Evolutionary conservation across 805 yeast genomes (phyloP), one percentile per base, ranked within the genome.

Genomic region (Kuraishia capsulata): DNA sequence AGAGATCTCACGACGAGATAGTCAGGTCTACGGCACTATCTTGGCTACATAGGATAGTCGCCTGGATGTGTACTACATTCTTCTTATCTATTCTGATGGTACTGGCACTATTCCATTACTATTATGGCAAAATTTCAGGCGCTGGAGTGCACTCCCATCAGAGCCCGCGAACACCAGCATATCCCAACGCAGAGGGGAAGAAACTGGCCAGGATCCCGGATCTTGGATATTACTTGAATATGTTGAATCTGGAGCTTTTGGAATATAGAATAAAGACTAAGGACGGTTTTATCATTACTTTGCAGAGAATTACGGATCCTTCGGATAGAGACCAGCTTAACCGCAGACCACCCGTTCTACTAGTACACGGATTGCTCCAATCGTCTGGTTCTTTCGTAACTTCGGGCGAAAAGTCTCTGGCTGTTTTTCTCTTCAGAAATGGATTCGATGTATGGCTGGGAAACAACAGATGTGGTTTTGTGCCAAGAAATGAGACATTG

Each of bases 381-480:
- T 81, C 94, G 18, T 77, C 90, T 0, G 96, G 89, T 0, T 82
- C 96, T 0, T 90, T 72, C 56, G 69, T 90, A 21, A 80, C 95
- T 0, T 64, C 84, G n/a, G 98, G 97, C 0, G 67, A 70, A 40
- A 76, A 81, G 42, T 81, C 95, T 9, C 58, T 92, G 32, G 92
- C 90, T 47, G 75, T 68, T 54, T 69, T 65, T 52, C 66, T 67
- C 36, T 57, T 59, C 29, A 61, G 64, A 24, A 57, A 64, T 20
- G 89, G 92, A 0, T 85, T 69, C 50, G 96, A 88, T 48, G 87
- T 88, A 6, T 88, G 96, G 96, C 55, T 88, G 39, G 96, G 96
- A 1, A 86, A 88, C 52, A 89, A 88, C 52, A 62, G 98, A 44
- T 81, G 96, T 46, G 95, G 96, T 4, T 83, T 89, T 53, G 65